phyloP scores from a whole-genome alignment of 176 grass and related monocot genomes.

The Eleusine indica region DNA sequence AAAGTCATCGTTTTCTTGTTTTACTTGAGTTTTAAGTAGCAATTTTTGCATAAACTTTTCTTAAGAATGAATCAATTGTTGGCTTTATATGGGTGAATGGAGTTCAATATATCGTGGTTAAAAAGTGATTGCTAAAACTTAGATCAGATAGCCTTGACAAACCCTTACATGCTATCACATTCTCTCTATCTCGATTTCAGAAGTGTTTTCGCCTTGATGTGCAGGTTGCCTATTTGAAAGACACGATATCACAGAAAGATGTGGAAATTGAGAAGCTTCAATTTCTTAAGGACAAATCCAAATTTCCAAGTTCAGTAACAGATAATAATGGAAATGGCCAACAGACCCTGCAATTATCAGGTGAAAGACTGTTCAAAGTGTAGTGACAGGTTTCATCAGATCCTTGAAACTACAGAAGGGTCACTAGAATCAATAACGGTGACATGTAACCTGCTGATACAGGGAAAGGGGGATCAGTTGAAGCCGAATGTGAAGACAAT shows the following conservation, averaged over 20 bases:
- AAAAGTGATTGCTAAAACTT: background rate
- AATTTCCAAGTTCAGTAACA: conserved; percentile 46
- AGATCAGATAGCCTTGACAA: background rate
- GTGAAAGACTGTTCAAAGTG: conserved; percentile 13
- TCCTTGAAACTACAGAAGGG: conserved; percentile 38
- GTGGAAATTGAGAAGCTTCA: conserved; percentile 88
- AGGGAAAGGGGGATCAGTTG: conserved; percentile 45
- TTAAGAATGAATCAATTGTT: background rate
- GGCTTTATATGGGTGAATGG: conserved; percentile 21
- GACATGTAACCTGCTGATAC: conserved; percentile 22
- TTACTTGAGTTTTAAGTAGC: background rate
- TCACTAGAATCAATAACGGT: conserved; percentile 38
- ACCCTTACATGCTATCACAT: background rate
- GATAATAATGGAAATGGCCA: conserved; percentile 48
- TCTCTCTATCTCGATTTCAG: conserved; percentile 30
- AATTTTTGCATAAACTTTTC: conserved; percentile 1
- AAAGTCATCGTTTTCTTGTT: background rate
- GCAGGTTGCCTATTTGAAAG: conserved; percentile 94
- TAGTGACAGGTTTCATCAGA: conserved; percentile 29
- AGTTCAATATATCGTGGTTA: background rate
- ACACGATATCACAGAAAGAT: conserved; percentile 79
- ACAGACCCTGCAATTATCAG: conserved; percentile 43
- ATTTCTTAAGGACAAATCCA: conserved; percentile 57
- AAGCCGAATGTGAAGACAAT: conserved; percentile 70
- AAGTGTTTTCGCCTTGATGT: conserved; percentile 17